These are phyloP conservation scores for Lactifluus volemus DNA, from an alignment of 768 basidiomycete species.

Conservation along the genomic window DNA sequence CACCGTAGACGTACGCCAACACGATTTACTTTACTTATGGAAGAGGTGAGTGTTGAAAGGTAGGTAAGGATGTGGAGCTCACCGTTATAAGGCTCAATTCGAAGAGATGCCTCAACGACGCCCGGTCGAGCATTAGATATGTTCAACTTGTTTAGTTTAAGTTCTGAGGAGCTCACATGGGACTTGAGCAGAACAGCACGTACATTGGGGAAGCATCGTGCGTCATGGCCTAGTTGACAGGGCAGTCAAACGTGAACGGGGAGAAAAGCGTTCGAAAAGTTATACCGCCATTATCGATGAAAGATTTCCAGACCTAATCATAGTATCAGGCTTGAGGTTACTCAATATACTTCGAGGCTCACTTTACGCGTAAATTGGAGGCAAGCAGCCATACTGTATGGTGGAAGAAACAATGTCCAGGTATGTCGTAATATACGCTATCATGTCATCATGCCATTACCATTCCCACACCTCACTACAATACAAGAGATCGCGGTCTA, in stretches of 20 bases:
- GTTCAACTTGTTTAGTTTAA: conserved; percentile 45
- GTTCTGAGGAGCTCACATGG: neutral
- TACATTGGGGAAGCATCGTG: conserved; percentile 73
- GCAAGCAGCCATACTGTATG: conserved; percentile 49
- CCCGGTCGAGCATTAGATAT: conserved; percentile 65
- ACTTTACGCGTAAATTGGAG: conserved; percentile 62
- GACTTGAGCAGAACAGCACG: conserved; percentile 13
- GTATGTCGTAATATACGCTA: no score
- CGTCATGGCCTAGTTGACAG: conserved; percentile 55
- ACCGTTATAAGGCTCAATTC: conserved; percentile 72
- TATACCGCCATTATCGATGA: conserved; percentile 63
- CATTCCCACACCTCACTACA: conserved; percentile 15
- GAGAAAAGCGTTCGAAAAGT: neutral
- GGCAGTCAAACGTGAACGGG: conserved; percentile 2
- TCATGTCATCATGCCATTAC: conserved; percentile 3
- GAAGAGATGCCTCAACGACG: conserved; percentile 56
- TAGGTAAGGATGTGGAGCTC: conserved; percentile 20
- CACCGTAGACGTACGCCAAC: conserved; percentile 48
- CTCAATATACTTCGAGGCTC: conserved; percentile 14
- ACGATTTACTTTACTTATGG: conserved; percentile 52
- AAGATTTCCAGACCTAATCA: conserved; percentile 71
- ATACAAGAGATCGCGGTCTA: conserved; percentile 15
- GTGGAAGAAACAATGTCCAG: neutral
- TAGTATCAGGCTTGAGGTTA: neutral
- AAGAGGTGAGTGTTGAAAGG: neutral